A percentile compares a stretch with the other conserved stretches of the same genome.
Evolutionary conservation across 2,329 filamentous ascomycete species (phyloP).

Genomic region (Fusarium sp.): DNA sequence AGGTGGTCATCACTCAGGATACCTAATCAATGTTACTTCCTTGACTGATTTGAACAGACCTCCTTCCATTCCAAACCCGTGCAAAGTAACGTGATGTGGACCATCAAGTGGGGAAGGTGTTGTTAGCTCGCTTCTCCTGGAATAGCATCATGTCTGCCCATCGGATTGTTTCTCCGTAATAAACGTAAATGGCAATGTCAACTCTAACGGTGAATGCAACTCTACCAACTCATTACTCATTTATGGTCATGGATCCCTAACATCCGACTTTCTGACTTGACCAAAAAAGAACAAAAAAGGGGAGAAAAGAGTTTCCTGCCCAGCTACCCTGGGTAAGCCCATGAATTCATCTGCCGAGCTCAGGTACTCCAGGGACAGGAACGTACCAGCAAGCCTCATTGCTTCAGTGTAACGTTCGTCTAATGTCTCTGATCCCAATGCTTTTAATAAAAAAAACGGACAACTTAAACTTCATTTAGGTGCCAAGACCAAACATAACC

Average conservation of each 20-base stretch:
- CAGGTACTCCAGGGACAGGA: conserved; percentile 40
- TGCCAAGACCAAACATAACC: conserved; percentile 34
- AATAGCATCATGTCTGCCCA: conserved; percentile 18
- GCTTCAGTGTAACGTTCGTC: conserved; percentile 30
- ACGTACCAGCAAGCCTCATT: conserved; percentile 37
- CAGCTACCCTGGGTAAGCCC: conserved; percentile 14
- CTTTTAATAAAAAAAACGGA: conserved; percentile 4
- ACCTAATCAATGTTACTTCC: not conserved
- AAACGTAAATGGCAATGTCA: conserved; percentile 36
- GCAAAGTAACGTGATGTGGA: conserved; percentile 43
- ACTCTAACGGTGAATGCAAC: conserved; percentile 38
- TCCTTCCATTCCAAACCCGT: conserved; percentile 35
- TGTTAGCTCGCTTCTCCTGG: conserved; percentile 19
- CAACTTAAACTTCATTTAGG: conserved; percentile 37
- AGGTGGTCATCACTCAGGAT: not conserved
- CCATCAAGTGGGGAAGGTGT: conserved; percentile 18
- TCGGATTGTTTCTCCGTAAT: conserved; percentile 29
- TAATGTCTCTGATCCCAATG: conserved; percentile 13
- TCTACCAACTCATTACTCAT: conserved; percentile 22
- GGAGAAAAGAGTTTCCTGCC: conserved; percentile 20
- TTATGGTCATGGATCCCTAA: conserved; percentile 11
- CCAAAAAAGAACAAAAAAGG: not conserved
- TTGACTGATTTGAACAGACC: conserved; percentile 1
- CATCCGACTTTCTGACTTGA: conserved; percentile 14
- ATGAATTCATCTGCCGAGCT: conserved; percentile 34